Conservation (phyloP, 202 grass and related monocot species). For the Alloteropsis angusta region DNA sequence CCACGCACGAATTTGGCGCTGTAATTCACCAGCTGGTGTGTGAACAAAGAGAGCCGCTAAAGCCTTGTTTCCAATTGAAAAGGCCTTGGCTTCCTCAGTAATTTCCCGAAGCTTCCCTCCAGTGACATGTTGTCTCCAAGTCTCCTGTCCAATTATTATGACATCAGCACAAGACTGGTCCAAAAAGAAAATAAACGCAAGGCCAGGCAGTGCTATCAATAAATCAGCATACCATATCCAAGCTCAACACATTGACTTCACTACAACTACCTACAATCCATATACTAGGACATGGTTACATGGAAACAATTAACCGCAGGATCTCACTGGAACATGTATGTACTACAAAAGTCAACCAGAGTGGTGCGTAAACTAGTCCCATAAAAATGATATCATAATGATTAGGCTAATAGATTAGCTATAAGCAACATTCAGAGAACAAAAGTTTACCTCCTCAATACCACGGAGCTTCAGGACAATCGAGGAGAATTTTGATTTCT, state of each 20-base stretch:
- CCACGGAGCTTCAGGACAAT: conserved; percentile 97
- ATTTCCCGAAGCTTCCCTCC: conserved; percentile 93
- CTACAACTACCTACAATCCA: not conserved
- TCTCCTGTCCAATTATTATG: conserved; percentile 50
- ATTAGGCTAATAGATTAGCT: not conserved
- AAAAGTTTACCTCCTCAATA: conserved; percentile 74
- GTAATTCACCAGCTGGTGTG: conserved; percentile 97
- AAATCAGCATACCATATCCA: conserved; percentile 18
- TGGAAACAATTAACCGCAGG: conserved; percentile 16
- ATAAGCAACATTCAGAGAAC: not conserved
- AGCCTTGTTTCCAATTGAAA: conserved; percentile 83
- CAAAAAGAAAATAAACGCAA: conserved; percentile 1
- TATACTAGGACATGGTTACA: not conserved
- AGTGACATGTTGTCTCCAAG: conserved; percentile 94
- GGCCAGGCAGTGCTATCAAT: not conserved
- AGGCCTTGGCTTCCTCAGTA: conserved; percentile 91
- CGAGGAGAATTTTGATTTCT: conserved; percentile 88
- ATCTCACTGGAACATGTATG: not conserved
- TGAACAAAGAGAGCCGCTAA: conserved; percentile 98
- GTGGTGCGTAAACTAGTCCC: not conserved
- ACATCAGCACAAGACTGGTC: not conserved
- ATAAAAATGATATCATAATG: not conserved
- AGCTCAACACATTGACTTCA: conserved; percentile 11
- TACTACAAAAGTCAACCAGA: not conserved
- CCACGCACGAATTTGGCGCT: conserved; percentile 90